Base-by-base conservation (phyloP, 2,329 filamentous ascomycete genomes). In the Epichloe sylvatica region DNA sequence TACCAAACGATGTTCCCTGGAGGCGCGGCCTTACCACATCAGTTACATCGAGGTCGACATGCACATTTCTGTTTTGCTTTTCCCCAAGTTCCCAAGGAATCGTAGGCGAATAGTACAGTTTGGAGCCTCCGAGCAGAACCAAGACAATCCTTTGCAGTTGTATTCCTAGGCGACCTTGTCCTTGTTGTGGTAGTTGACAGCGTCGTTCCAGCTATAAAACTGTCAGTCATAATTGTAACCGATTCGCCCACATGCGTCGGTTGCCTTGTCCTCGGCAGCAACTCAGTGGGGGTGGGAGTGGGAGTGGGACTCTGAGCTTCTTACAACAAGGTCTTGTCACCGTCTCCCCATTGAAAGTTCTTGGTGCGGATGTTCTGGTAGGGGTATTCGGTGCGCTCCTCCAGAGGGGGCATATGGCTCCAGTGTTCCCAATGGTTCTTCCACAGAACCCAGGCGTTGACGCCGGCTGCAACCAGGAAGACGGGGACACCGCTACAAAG, bases 331-430 rank as follows among this genome's bases (percentile, higher is more conserved):
- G 49, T 51, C 86, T 97, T 92, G 75, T 98, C 92, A 65, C 92
- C 92, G 65, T 97, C 77, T 58, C 91, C 90, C 86, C 86, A 98
- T 64, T 80, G 82, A 77, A 72, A 98, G 80, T 95, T 96, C 83
- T 92, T 96, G 68, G 80, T 79, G 67, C 92, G 86, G 70, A 98
- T 86, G 78, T 98, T 98, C 80, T 94, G 87, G 81, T 94, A 98
- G 53, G 89, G 74, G 73, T 97, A 98, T 76, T 97, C 87, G 62
- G 78, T 72, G 65, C 86, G 84, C 74, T 98, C 92, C 76, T 94
- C 88, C 59, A 91, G 76, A 57, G 92, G 86, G 53, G 85, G 80
- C 69, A 86, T 72, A 73, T 97, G 91, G 48, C 70, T 72, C 80
- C 84, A 88, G 78, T 98, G 92, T 72, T 94, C 86, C 91, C 91